Base-by-base conservation (phyloP, 2,329 filamentous ascomycete species). In the Triangularia verruculosa region DNA sequence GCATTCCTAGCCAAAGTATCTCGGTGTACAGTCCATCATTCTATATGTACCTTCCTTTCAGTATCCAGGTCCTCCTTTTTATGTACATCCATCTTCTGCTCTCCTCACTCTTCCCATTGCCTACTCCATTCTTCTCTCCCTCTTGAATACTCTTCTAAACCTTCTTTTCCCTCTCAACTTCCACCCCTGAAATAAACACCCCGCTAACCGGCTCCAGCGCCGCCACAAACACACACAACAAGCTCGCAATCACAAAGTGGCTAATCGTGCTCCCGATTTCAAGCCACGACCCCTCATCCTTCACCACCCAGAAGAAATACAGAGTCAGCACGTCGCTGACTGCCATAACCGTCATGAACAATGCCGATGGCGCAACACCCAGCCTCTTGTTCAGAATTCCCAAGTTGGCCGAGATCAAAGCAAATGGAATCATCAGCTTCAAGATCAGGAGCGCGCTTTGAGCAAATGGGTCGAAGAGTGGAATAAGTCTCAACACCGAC, bases 201-300 rank as follows among this genome's bases (percentile, higher is more conserved):
- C 91, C 91, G 73, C 93, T 97, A 3, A 96, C 85, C 15, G 90
- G 88, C 78, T 99, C 95, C 54, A 99, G 78, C 13, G 85, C 87
- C 0, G 93, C 92, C 52, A 99, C 93, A 78, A 99, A 99, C 8
- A 96, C 88, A 70, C 93, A 95, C 53, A 98, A 74, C 70, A 92
- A 76, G 76, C 92, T 97, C 17, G 93, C 94, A 78, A 99, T 98
- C 66, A 88, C 87, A 76, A 98, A 99, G 75, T 98, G 93, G 72
- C 87, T 96, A 69, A 99, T 99, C 3, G 92, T 97, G 27, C 92
- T 96, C 30, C 95, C 95, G 74, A 99, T 99, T 74, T 99, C 95
- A 64, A 99, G 79, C 95, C 95, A 99, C 22, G 90, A 95, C 0
- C 95, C 95, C 74, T 99, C 95, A 70, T 99, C 95, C 72, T 90